Evolutionary conservation across 2,329 filamentous ascomycete genomes (phyloP).

Genomic region (Colletotrichum phormii): DNA sequence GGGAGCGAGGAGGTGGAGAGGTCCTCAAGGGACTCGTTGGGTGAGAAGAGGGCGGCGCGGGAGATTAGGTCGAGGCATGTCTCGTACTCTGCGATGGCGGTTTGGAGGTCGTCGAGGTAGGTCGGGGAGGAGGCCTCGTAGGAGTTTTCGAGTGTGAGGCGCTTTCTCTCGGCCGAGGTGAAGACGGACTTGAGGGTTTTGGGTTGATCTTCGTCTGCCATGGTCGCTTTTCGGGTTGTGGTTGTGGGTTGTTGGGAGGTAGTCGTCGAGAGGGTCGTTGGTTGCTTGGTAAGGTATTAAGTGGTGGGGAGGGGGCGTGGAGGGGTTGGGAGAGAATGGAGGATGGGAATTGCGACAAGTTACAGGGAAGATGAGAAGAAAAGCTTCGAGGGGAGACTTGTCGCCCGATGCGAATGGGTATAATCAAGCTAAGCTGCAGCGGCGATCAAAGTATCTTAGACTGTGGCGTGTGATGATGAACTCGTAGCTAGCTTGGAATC

Average conservation of each 20-base stretch:
- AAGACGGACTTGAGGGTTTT: slow-evolving; percentile 63
- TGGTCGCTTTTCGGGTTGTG: slow-evolving; percentile 35
- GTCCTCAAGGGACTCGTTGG: slow-evolving; percentile 91
- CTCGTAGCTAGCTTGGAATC: not conserved
- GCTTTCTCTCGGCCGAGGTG: slow-evolving; percentile 61
- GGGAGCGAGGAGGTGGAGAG: slow-evolving; percentile 85
- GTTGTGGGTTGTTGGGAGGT: not conserved
- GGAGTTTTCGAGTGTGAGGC: slow-evolving; percentile 70
- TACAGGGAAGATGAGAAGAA: not conserved
- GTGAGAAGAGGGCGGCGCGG: slow-evolving; percentile 84
- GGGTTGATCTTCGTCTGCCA: slow-evolving; percentile 54
- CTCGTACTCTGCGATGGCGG: slow-evolving; percentile 77
- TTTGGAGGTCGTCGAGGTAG: slow-evolving; percentile 75
- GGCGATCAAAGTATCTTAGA: slow-evolving; percentile 4
- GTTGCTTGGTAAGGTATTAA: not conserved
- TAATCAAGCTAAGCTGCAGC: not conserved
- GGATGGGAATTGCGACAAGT: not conserved
- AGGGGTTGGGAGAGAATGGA: not conserved
- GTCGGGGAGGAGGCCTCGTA: slow-evolving; percentile 70
- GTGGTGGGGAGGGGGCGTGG: not conserved
- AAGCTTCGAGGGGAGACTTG: not conserved
- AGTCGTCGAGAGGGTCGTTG: not conserved
- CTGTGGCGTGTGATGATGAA: not conserved
- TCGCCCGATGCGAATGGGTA: not conserved
- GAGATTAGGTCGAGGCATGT: slow-evolving; percentile 77